Conservation (phyloP, 2,329 filamentous ascomycete species). For the Claviceps monticola region DNA sequence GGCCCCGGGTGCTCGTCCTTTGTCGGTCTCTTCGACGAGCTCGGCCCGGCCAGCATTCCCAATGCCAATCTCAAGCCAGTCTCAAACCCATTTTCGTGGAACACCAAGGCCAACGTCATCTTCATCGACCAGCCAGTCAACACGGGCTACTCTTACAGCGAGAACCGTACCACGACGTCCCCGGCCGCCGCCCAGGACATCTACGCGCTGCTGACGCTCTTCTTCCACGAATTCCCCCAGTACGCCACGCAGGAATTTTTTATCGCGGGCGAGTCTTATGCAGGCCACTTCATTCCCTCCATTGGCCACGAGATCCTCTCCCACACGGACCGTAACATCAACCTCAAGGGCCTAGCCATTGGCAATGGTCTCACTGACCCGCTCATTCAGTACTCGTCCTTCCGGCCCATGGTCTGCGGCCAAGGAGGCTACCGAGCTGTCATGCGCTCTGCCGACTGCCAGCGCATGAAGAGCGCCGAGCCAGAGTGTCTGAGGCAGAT, state of each 20-base stretch:
- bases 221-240: constrained; percentile 97
- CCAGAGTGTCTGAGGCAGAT: constrained; percentile 82
- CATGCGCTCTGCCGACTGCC: constrained; percentile 60
- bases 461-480: constrained; percentile 80
- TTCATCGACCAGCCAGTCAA: constrained; percentile 51
- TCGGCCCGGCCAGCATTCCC: constrained; percentile 66
- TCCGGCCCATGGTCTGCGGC: constrained; percentile 94
- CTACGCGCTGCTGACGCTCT: constrained; percentile 88
- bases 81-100: constrained; percentile 48
- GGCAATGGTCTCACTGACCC: constrained; percentile 93
- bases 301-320: constrained; percentile 82
- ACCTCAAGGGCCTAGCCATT: constrained; percentile 86
- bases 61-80: constrained; percentile 17
- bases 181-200: constrained; percentile 93
- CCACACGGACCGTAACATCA: constrained; percentile 94
- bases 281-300: constrained; percentile 87
- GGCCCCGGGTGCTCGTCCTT: constrained; percentile 21
- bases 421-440: constrained; percentile 86
- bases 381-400: constrained; percentile 82
- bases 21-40: constrained; percentile 42
- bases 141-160: constrained; percentile 32
- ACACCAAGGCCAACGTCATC: constrained; percentile 50
- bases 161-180: constrained; percentile 74
- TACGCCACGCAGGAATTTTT: constrained; percentile 93
- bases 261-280: constrained; percentile 90